Percentiles rank a stretch among this genome's conserved stretches.
These are phyloP conservation scores for Scopulariopsis brevicaulis DNA, from an alignment of 2,329 filamentous ascomycete genomes.

Conservation along the genomic window DNA sequence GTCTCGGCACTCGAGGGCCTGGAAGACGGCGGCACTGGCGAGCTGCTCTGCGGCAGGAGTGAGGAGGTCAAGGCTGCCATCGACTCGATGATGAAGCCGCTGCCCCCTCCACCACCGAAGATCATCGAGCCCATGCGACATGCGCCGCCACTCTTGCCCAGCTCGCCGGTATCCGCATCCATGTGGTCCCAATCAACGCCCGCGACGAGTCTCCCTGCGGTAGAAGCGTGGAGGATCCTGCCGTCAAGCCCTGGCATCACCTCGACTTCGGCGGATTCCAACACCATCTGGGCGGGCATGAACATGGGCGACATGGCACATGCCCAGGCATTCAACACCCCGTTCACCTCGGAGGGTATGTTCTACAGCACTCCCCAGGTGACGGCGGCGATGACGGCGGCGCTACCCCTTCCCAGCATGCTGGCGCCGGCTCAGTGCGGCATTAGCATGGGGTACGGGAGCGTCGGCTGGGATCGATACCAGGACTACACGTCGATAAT, in stretches of 20 bases:
- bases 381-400: constrained; percentile 59
- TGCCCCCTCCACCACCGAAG: constrained; percentile 77
- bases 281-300: constrained; percentile 71
- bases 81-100: constrained; percentile 73
- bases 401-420: constrained; percentile 77
- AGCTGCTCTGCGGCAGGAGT: constrained; percentile 81
- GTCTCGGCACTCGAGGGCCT: constrained; percentile 85
- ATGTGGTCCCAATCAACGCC: constrained; percentile 41
- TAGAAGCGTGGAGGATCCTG: constrained; percentile 84
- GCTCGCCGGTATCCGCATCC: constrained; percentile 51
- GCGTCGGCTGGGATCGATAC: constrained; percentile 59
- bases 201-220: constrained; percentile 52
- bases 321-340: constrained; percentile 65
- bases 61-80: constrained; percentile 88
- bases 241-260: constrained; percentile 78
- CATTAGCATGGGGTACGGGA: constrained; percentile 25
- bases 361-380: constrained; percentile 75
- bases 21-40: constrained; percentile 91
- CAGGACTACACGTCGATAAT: constrained; percentile 81
- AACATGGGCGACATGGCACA: constrained; percentile 62
- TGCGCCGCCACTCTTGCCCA: constrained; percentile 68
- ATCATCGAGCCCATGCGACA: constrained; percentile 84
- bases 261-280: constrained; percentile 57
- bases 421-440: constrained; percentile 70
- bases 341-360: constrained; percentile 59